A percentile compares a stretch with the other conserved stretches of the same genome.
Evolutionary conservation across 2,329 filamentous ascomycete genomes (phyloP).

Genomic region (Xylariales sp.): DNA sequence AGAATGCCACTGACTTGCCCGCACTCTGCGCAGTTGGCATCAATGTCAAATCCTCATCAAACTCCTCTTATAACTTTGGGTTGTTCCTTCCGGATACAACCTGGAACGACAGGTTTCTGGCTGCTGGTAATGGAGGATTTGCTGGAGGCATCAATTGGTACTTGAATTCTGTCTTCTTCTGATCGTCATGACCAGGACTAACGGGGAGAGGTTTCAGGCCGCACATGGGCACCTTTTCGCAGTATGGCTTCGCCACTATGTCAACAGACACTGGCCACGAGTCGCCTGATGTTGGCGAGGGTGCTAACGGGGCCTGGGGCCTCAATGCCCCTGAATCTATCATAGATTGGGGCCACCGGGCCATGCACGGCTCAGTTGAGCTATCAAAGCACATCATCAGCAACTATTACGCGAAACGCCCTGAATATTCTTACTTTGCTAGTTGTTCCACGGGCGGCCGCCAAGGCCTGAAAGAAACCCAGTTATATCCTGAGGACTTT

Average conservation of each 20-base stretch:
- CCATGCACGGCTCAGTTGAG: slow-evolving; percentile 44
- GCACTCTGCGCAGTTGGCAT: slow-evolving; percentile 23
- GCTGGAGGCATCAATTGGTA: slow-evolving; percentile 28
- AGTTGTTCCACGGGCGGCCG: slow-evolving; percentile 58
- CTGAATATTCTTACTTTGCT: slow-evolving; percentile 47
- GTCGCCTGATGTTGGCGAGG: slow-evolving; percentile 19
- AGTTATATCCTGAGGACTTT: slow-evolving; percentile 50
- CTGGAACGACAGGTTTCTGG: slow-evolving; percentile 22
- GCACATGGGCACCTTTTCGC: slow-evolving; percentile 36
- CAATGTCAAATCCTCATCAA: slow-evolving; percentile 23
- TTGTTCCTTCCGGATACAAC: slow-evolving; percentile 23
- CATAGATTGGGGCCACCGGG: slow-evolving; percentile 35
- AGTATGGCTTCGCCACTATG: slow-evolving; percentile 37
- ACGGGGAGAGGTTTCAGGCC: slow-evolving; percentile 12
- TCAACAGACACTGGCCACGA: slow-evolving; percentile 40
- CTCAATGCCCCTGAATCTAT: slow-evolving; percentile 28
- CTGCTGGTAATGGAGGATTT: slow-evolving; percentile 22
- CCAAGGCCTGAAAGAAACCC: slow-evolving; percentile 51
- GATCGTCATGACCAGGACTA: not conserved
- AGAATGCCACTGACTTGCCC: slow-evolving; percentile 19
- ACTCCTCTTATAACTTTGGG: slow-evolving; percentile 24
- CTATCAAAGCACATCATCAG: slow-evolving; percentile 40
- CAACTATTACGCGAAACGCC: slow-evolving; percentile 40
- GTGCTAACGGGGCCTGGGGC: slow-evolving; percentile 36
- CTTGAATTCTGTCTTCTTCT: no score